Evolutionary conservation across 2,329 filamentous ascomycete species (phyloP).

Genomic region (Cladophialophora yegresii): DNA sequence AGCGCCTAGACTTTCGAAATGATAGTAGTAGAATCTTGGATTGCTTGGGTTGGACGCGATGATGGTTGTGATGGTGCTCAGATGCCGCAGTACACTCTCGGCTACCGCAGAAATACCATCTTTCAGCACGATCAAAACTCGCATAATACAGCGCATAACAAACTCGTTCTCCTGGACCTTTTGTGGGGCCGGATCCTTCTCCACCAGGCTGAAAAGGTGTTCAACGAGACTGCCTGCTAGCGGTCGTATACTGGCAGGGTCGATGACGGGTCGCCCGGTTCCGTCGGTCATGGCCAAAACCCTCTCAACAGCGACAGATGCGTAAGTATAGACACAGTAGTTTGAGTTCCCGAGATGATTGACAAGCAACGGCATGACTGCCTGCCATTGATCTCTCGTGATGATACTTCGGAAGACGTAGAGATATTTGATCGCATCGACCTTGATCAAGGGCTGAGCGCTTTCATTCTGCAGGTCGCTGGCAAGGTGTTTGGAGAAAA

Average conservation of each 20-base stretch:
- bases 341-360: slow-evolving; percentile 86
- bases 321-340: slow-evolving; percentile 97
- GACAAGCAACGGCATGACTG: slow-evolving; percentile 84
- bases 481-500: slow-evolving; percentile 91
- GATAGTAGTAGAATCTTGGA: slow-evolving; percentile 96
- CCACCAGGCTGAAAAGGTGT: slow-evolving; percentile 88
- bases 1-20: slow-evolving; percentile 92
- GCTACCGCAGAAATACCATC: slow-evolving; percentile 74
- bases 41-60: slow-evolving; percentile 97
- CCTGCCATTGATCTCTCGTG: slow-evolving; percentile 86
- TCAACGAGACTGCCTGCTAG: slow-evolving; percentile 83
- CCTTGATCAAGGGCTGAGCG: slow-evolving; percentile 83
- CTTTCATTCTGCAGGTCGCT: slow-evolving; percentile 75
- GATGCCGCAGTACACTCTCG: slow-evolving; percentile 76
- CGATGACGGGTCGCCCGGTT: slow-evolving; percentile 76
- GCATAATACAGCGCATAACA: slow-evolving; percentile 97
- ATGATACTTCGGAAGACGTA: slow-evolving; percentile 96
- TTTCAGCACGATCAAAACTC: slow-evolving; percentile 89
- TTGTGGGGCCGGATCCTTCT: slow-evolving; percentile 77
- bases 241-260: slow-evolving; percentile 73
- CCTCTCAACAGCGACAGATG: slow-evolving; percentile 93
- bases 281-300: slow-evolving; percentile 77
- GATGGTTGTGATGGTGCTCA: slow-evolving; percentile 85
- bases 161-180: slow-evolving; percentile 99
- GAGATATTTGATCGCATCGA: slow-evolving; percentile 96